Conservation (phyloP, 75 land plant genomes). For the Pseudotsuga menziesii region DNA sequence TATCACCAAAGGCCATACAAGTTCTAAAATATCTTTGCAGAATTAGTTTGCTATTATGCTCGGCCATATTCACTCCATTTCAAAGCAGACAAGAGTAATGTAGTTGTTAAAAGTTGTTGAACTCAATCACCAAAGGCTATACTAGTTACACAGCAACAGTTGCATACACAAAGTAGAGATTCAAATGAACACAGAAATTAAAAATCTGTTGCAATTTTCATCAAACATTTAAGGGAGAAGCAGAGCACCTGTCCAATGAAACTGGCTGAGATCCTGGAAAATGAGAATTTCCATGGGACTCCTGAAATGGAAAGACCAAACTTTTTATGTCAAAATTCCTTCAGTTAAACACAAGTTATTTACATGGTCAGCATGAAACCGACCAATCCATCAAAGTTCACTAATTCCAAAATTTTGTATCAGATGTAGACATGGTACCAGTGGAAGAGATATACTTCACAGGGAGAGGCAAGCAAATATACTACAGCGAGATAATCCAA, state of each 20-base stretch:
- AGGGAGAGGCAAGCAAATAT: background rate
- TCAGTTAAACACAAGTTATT: conserved; percentile 8
- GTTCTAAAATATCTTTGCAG: background rate
- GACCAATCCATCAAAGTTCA: too few relatives aligned
- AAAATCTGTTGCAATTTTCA: background rate
- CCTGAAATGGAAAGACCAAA: conserved; percentile 17
- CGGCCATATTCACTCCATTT: background rate
- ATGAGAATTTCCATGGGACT: conserved; percentile 35
- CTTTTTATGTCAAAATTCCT: conserved; percentile 19
- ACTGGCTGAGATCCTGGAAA: conserved; percentile 99
- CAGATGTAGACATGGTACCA: background rate
- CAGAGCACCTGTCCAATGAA: conserved; percentile 76
- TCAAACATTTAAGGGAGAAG: background rate
- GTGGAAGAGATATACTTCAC: conserved; percentile 3
- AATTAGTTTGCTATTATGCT: background rate
- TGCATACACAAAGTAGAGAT: background rate
- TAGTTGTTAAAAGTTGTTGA: too few relatives aligned
- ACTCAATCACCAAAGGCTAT: background rate
- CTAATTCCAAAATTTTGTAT: too few relatives aligned
- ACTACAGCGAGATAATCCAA: background rate
- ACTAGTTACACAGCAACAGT: background rate
- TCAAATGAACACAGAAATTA: background rate
- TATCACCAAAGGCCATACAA: background rate
- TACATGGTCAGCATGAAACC: background rate
- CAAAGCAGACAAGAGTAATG: too few relatives aligned